These are phyloP conservation scores for Leucocoprinus sp. DNA, from an alignment of 768 basidiomycete genomes.

Conservation along the genomic window DNA sequence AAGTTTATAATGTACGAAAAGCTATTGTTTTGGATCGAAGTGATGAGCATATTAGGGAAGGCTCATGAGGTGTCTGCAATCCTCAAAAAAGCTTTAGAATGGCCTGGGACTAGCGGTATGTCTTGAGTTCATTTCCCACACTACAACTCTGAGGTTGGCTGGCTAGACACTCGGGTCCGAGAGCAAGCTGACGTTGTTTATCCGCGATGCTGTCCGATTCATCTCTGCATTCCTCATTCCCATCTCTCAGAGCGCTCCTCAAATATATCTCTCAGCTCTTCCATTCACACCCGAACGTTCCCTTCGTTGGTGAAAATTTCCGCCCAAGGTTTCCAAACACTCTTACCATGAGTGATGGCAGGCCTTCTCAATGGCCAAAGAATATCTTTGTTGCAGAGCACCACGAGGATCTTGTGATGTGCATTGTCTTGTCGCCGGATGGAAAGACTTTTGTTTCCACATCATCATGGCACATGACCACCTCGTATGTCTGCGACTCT, in stretches of 20 bases:
- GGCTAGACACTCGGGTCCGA: not conserved
- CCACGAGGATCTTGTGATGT: conserved; percentile 6
- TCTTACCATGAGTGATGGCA: conserved; percentile 11
- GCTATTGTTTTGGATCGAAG: conserved; percentile 26
- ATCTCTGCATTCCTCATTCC: conserved; percentile 13
- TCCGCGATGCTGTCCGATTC: conserved; percentile 16
- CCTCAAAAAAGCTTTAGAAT: conserved; percentile 2
- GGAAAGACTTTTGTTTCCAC: conserved; percentile 18
- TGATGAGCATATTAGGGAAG: conserved; percentile 19
- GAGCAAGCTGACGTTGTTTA: conserved; percentile 12
- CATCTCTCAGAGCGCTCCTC: conserved; percentile 18
- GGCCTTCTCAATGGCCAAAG: conserved; percentile 14
- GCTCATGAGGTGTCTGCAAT: conserved; percentile 7
- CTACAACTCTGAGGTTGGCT: not conserved
- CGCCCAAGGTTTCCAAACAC: conserved; percentile 11
- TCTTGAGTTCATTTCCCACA: not conserved
- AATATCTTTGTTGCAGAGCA: conserved; percentile 13
- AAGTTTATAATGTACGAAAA: conserved; percentile 17
- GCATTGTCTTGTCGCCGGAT: conserved; percentile 21
- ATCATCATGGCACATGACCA: conserved; percentile 20
- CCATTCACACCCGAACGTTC: conserved; percentile 20
- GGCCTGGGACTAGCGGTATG: conserved; percentile 14
- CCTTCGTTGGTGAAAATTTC: conserved; percentile 12
- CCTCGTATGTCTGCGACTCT: conserved; percentile 16
- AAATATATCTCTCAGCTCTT: conserved; percentile 22